Evolutionary conservation across 768 basidiomycete species (phyloP).

Genomic region (Psilocybe subaeruginosa): DNA sequence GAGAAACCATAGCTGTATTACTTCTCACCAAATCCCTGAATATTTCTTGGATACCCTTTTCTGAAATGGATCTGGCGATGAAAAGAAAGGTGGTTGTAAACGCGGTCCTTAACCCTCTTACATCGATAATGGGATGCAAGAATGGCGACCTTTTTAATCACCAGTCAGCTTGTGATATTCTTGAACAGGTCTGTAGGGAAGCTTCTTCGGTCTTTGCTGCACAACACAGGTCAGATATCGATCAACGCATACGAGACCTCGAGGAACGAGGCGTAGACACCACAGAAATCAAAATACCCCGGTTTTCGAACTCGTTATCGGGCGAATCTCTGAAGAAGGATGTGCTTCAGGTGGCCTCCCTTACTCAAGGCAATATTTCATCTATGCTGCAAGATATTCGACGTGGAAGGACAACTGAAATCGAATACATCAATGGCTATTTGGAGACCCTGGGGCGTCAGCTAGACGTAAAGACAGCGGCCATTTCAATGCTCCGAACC

Average conservation of each 20-base stretch:
- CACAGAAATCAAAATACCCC: slow-evolving; percentile 30
- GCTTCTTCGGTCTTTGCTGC: slow-evolving; percentile 62
- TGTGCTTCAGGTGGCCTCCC: slow-evolving; percentile 56
- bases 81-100: slow-evolving; percentile 85
- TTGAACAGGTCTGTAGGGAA: slow-evolving; percentile 67
- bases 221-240: slow-evolving; percentile 47
- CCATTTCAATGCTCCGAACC: slow-evolving; percentile 55
- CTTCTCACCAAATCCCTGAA: slow-evolving; percentile 57
- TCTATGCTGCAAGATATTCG: slow-evolving; percentile 81
- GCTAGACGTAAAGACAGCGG: slow-evolving; percentile 60
- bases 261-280: slow-evolving; percentile 29
- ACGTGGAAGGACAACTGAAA: slow-evolving; percentile 67
- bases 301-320: slow-evolving; percentile 51
- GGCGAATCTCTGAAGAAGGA: slow-evolving; percentile 52
- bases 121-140: slow-evolving; percentile 76
- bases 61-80: slow-evolving; percentile 67
- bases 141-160: slow-evolving; percentile 75
- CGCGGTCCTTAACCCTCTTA: slow-evolving; percentile 82
- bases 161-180: slow-evolving; percentile 44
- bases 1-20: slow-evolving; percentile 69
- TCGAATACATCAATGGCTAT: slow-evolving; percentile 85
- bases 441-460: slow-evolving; percentile 62
- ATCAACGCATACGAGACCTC: slow-evolving; percentile 33
- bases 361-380: slow-evolving; percentile 71
- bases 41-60: slow-evolving; percentile 65